Conservation (phyloP, 306 rosid species). For the barrel medic (Medicago truncatula) region MtrunA17r5.0-ANR NC_053046.1:40183001-40183500, state of each 20-base stretch:
- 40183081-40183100: conserved; percentile 90
- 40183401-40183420: background rate
- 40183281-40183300: conserved; percentile 21
- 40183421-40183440: background rate
- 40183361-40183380: background rate
- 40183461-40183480: conserved; percentile 3
- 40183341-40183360: background rate
- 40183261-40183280: conserved; percentile 35
- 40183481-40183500: conserved; percentile 24
- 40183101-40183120: conserved; percentile 86
- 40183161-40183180: conserved; percentile 43
- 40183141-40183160: conserved; percentile 52
- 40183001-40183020: conserved; percentile 69
- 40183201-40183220: conserved; percentile 50
- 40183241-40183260: conserved; percentile 19
- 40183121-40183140: conserved; percentile 72
- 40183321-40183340: background rate
- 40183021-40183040: conserved; percentile 89
- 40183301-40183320: background rate
- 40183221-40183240: conserved; percentile 71
- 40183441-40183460: background rate
- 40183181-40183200: conserved; percentile 67
- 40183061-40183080: conserved; percentile 93
- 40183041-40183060: conserved; percentile 89
- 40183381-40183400: background rate